A percentile compares a stretch with the other conserved stretches of the same genome.
Evolutionary conservation across 169 alveolate species (phyloP).

Genomic region (Blepharisma undulans): DNA sequence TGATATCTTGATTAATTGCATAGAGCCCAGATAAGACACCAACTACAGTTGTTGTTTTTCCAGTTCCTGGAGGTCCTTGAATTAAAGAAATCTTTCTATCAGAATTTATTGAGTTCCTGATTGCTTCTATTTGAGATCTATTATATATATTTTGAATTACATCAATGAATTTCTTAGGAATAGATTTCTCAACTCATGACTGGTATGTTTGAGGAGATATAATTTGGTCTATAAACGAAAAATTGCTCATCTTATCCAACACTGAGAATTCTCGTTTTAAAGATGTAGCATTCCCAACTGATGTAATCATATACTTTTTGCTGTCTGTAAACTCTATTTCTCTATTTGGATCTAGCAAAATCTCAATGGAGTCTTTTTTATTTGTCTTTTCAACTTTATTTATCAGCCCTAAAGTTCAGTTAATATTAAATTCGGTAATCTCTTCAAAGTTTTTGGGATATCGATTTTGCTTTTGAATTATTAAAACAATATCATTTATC

Average conservation of each 20-base stretch:
- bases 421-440: neutral
- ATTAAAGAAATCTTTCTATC: neutral
- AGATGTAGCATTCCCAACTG: neutral
- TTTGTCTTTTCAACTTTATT: neutral
- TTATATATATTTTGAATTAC: neutral
- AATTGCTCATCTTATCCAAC: neutral
- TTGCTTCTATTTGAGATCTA: neutral
- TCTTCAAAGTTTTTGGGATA: neutral
- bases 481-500: neutral
- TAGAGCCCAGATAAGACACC: conserved; percentile 84
- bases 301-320: neutral
- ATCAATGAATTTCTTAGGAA: neutral
- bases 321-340: neutral
- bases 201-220: neutral
- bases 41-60: conserved; percentile 86
- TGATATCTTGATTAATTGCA: neutral
- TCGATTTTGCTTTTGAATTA: neutral
- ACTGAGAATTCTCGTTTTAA: neutral
- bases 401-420: neutral
- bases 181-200: neutral
- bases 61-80: conserved; percentile 64
- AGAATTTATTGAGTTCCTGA: neutral
- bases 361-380: neutral
- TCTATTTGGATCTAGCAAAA: neutral
- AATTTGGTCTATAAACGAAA: neutral